Conservation (phyloP, 441 rosid genomes). For the Brassica balearica region DNA sequence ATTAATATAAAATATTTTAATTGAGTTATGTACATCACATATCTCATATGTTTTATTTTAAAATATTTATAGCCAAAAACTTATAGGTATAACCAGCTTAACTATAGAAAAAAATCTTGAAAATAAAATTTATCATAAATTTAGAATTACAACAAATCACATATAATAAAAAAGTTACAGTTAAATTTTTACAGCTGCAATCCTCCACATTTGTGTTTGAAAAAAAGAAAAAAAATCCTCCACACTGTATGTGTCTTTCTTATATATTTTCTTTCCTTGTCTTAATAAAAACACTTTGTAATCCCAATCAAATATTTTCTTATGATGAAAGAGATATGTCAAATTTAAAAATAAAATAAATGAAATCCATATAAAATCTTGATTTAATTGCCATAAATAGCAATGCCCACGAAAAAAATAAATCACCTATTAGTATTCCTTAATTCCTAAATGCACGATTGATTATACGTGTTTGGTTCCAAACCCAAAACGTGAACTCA, state of each 20-base stretch:
- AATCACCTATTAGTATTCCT: slow-evolving; percentile 28
- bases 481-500: slow-evolving; percentile 39
- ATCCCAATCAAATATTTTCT: slow-evolving; percentile 24
- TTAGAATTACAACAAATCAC: background rate
- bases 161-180: background rate
- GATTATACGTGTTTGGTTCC: slow-evolving; percentile 32
- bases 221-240: background rate
- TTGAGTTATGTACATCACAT: background rate
- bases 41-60: too few relatives aligned
- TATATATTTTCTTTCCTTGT: background rate
- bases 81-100: background rate
- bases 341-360: slow-evolving; percentile 22
- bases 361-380: slow-evolving; percentile 38
- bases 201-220: background rate
- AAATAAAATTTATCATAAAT: background rate
- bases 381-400: slow-evolving; percentile 32
- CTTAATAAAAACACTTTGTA: slow-evolving; percentile 16
- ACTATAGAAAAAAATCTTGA: background rate
- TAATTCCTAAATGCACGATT: slow-evolving; percentile 32
- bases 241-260: background rate
- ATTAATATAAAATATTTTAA: too few relatives aligned
- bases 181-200: background rate
- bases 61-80: background rate
- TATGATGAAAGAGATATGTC: slow-evolving; percentile 15
- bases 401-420: slow-evolving; percentile 29